Evolutionary conservation across 805 yeast species (phyloP), one percentile per base, ranked within the genome.

Genomic region (Candida maesae): DNA sequence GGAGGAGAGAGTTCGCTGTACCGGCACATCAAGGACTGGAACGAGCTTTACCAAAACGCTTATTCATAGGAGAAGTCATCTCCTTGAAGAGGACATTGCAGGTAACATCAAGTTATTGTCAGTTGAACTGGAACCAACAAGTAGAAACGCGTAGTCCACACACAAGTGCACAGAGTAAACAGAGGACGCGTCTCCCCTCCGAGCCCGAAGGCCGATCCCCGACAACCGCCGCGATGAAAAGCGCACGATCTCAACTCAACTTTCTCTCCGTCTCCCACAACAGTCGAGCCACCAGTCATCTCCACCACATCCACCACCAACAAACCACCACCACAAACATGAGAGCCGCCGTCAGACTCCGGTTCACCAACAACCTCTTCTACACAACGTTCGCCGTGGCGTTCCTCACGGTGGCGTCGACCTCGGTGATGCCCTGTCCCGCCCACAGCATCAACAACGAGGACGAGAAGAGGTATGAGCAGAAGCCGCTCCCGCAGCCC

Each of bases 351-450:
- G 74, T 73, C 31, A 70, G 81, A 56, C 72, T 68, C 51, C 68
- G 64, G 51, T 62, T 78, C 40, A 74, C 81, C 9, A 67, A 73
- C 47, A 73, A 74, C 35, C 53, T 79, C 44, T 79, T 78, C 61
- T 64, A 73, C 43, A 71, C 81, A 19, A 78, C 85, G 6, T 78
- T 78, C 52, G 77, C 81, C 10, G 73, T 78, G n/a, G 78, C 82
- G 33, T 75, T 78, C 35, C 55, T 65, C 17, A 65, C 71, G 3
- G 74, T 68, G 12, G 70, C 71, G 2, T 51, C 66, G 21, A 60
- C 69, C n/a, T 63, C 73, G 5, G 56, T 63, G 23, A 51, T 67
- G 34, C 73, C 73, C 31, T 68, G 73, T 46, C 71, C 72, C 23
- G 71, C 70, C 6, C 71, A 67, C 44, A 51, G 69, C 15, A 55